Evolutionary conservation across 257 asterid genomes (phyloP).

Genomic region (Solanum ahanhuiri): DNA sequence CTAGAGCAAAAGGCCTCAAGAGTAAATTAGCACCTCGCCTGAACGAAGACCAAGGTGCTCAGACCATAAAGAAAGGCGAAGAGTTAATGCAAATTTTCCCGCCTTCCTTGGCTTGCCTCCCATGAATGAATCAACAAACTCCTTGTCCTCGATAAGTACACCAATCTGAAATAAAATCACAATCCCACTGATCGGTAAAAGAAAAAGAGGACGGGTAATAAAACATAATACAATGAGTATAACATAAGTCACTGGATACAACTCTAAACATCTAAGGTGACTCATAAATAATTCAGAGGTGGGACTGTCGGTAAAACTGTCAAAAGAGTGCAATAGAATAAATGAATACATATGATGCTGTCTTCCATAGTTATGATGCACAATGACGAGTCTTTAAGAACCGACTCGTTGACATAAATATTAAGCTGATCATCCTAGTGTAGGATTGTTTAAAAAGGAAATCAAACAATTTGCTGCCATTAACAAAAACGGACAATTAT

Average conservation of each 20-base stretch:
- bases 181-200: not conserved
- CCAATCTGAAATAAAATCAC: slow-evolving; percentile 53
- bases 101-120: slow-evolving; percentile 82
- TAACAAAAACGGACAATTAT: not conserved
- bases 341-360: not conserved
- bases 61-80: slow-evolving; percentile 86
- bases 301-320: not conserved
- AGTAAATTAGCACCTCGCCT: slow-evolving; percentile 42
- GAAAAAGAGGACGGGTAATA: not conserved
- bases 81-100: slow-evolving; percentile 80
- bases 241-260: not conserved
- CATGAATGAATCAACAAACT: slow-evolving; percentile 66
- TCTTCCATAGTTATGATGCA: not conserved
- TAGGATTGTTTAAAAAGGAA: not conserved
- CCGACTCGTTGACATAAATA: not conserved
- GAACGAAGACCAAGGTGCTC: slow-evolving; percentile 89
- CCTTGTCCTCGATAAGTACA: slow-evolving; percentile 83
- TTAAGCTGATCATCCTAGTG: not conserved
- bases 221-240: not conserved
- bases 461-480: not conserved
- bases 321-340: not conserved
- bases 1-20: not conserved
- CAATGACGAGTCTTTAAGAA: not conserved
- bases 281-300: not conserved
- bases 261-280: not conserved